phyloP scores from a whole-genome alignment of 2,329 filamentous ascomycete genomes.

The Pseudocercospora eumusae region DNA sequence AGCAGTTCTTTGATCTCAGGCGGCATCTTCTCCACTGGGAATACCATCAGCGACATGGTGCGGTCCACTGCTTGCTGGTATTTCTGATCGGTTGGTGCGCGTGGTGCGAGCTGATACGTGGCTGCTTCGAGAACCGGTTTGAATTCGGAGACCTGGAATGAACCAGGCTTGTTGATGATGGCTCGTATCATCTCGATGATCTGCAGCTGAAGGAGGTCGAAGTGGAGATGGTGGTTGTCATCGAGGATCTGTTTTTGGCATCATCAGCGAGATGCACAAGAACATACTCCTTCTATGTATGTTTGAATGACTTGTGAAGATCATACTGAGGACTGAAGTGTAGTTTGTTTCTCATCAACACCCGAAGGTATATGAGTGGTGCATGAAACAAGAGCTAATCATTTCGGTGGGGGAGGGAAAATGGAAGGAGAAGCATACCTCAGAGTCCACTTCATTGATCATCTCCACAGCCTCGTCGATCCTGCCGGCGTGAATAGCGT shows the following conservation, averaged over 20 bases:
- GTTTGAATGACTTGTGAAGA: conserved; percentile 36
- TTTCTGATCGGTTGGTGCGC: conserved; percentile 75
- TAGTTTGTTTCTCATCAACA: conserved; percentile 83
- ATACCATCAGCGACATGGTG: conserved; percentile 90
- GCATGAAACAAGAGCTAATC: conserved; percentile 99
- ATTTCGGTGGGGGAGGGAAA: conserved; percentile 55
- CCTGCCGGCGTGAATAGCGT: conserved; percentile 80
- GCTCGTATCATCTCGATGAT: conserved; percentile 87
- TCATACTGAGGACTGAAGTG: conserved; percentile 90
- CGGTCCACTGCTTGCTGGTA: conserved; percentile 86
- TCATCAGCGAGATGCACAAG: conserved; percentile 17
- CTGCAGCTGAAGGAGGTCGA: conserved; percentile 84
- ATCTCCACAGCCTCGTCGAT: conserved; percentile 82
- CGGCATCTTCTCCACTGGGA: conserved; percentile 76
- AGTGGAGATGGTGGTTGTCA: conserved; percentile 78
- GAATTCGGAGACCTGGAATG: conserved; percentile 68
- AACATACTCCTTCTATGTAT: conserved; percentile 9
- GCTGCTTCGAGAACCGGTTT: conserved; percentile 82
- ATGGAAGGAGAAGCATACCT: conserved; percentile 63
- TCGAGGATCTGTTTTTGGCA: conserved; percentile 72
- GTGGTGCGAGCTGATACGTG: conserved; percentile 79
- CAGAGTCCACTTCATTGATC: conserved; percentile 85
- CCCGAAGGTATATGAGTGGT: conserved; percentile 94
- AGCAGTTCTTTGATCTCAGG: conserved; percentile 75
- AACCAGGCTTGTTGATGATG: conserved; percentile 52